Evolutionary conservation across 2,329 filamentous ascomycete species (phyloP), one percentile per base, ranked within the genome.

Genomic region (Ceratocystis colombiana): DNA sequence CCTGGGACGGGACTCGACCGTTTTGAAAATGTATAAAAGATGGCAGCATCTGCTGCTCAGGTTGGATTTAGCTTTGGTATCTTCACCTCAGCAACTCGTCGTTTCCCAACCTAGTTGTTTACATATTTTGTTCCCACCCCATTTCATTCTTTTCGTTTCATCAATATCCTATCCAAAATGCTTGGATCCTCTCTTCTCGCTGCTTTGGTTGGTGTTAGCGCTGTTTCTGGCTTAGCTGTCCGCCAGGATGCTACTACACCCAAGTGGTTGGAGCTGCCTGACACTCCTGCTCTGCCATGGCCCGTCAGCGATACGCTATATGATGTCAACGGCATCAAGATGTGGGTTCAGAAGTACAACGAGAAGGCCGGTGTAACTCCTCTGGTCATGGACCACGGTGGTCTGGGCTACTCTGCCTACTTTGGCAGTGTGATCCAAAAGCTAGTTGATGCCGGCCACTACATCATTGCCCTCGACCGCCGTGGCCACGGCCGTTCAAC

Each of bases 271-370:
- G 75, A 73, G 2, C 74, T 78, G 1, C 77, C 76, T 1, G 45
- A 73, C 0, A 78, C 76, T 0, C 76, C 77, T 30, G 68, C 70
- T 0, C 71, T 78, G 2, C 76, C 76, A 17, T 65, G 71, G 0
- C 74, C 74, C n/a, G 72, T 76, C 69, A 71, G 67, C 65, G 72
- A 70, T 3, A 67, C 68, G 2, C 71, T 70, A 4, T 72, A 70
- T 10, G 61, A 70, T 5, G 72, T 76, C 69, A 76, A 77, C 67
- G 73, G 74, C 50, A 76, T 74, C 8, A 70, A 76, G 6, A 73
- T 78, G 22, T 78, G 76, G 76, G 74, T 72, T 70, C 76, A 77
- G 68, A 73, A 76, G 69, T 78, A 77, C 72, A 77, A 77, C 65
- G 71, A 75, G 37, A 61, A 70, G 6, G 71, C 72, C 2, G 72